Base-by-base conservation (phyloP, 140 eudicot genomes). In the Ambrosia hybrid region DNA sequence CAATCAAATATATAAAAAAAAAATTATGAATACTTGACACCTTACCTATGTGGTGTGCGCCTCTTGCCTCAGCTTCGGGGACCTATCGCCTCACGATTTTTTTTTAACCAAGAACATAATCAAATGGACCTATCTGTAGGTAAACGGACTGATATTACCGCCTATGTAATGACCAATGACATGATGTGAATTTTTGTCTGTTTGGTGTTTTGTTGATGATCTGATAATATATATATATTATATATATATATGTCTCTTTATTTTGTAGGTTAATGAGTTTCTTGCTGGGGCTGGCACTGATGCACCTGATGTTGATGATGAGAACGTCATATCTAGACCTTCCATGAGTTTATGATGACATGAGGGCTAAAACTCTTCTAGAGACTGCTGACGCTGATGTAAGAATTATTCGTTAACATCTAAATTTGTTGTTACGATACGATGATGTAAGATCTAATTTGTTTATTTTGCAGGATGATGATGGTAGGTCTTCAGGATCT, bases 231-330 rank as follows among this genome's bases (percentile, higher is more conserved):
- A 45, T n/a, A n/a, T n/a, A n/a, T 1, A 12, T 13, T n/a, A n/a
- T n/a, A n/a, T n/a, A n/a, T n/a, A n/a, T n/a, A n/a, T n/a, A 3
- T 45, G 16, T 16, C 10, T 36, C 26, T 52, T 66, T n/a, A 65
- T 71, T 55, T 63, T 49, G 16, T 72, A 93, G 98, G 98, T 93
- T 63, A 93, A 90, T 56, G 98, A 93, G 83, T 93, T 93, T 76
- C 87, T 93, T 68, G 90, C 98, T 68, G 97, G 98, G 65, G 95
- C 92, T 78, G 98, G 98, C 62, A 89, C 98, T 71, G 97, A 93
- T 82, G 98, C 97, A 77, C 98, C 98, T 61, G 98, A 93, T 77
- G 98, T 93, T 73, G 98, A 93, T 65, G 92, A 89, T 8, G 98
- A 93, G 82, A 93, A 93, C 61, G 48, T 83, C 26, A 68, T 74